These are phyloP conservation scores for Backusella australiensis DNA, from an alignment of 192 early-diverging fungal genomes.

Conservation along the genomic window DNA sequence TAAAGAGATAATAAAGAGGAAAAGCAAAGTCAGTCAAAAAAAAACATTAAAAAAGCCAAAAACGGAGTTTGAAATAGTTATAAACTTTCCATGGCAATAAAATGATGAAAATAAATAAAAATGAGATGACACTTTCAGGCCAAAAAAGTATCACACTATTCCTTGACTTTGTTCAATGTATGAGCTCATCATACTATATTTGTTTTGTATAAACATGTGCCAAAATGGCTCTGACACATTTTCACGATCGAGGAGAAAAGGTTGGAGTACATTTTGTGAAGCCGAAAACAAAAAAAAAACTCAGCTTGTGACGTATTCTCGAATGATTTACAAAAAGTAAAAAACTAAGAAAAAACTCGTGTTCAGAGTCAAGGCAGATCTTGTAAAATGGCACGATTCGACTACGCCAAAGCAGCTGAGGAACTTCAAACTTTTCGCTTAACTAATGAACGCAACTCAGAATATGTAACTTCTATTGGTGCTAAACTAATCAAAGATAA, in stretches of 20 bases:
- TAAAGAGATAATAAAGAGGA: not conserved
- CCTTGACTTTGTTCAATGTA: not conserved
- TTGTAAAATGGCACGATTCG: conserved; percentile 20
- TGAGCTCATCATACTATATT: not conserved
- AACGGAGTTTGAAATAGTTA: not conserved
- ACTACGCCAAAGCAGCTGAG: conserved; percentile 17
- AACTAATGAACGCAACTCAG: conserved; percentile 27
- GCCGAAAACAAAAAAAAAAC: not conserved
- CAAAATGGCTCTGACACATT: not conserved
- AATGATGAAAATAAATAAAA: not conserved
- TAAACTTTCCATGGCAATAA: not conserved
- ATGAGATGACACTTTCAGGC: not conserved
- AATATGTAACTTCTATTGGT: conserved; percentile 25
- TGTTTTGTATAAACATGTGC: not conserved
- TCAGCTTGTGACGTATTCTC: not conserved
- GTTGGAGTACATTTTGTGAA: not conserved
- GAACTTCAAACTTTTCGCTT: conserved; percentile 24
- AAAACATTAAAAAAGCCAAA: not conserved
- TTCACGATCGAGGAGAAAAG: not conserved
- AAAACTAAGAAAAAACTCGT: not conserved
- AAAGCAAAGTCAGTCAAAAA: not conserved
- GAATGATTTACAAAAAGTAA: not conserved
- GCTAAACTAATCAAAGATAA: conserved; percentile 25
- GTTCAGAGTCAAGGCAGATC: not conserved
- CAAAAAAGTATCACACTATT: not conserved